Evolutionary conservation across 2,329 filamentous ascomycete genomes (phyloP), one percentile per base, ranked within the genome.

Genomic region (Diaporthe sp.): DNA sequence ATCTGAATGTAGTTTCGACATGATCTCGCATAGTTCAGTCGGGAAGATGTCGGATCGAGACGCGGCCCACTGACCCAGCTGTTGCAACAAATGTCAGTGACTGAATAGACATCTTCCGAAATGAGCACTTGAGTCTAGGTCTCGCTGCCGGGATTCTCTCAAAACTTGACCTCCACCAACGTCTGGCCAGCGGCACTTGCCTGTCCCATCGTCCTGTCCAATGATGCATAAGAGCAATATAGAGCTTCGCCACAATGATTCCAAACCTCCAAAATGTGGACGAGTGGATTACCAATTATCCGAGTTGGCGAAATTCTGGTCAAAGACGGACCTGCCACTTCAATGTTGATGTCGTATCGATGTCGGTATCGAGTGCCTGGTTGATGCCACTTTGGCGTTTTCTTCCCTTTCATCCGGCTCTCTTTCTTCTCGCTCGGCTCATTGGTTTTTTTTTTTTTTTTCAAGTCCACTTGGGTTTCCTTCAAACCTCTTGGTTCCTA

Each of bases 61-160:
- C 4, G 97, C 97, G 25, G 97, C 97, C 97, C 97, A 99, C 92
- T 99, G 97, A 22, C 97, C 97, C 73, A 99, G 91, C 92, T 96
- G 80, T 68, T 53, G 28, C 28, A 20, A 25, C 8, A 25, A 20
- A 6, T n/a, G 51, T 63, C 60, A 76, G 63, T 65, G 15, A 28
- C 39, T 72, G 28, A 31, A 39, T 71, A 75, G 31, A 28, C 12
- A 25, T 53, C 49, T 25, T 49, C 34, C 2, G 61, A 31, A 42
- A 12, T 25, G 25, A n/a, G n/a, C n/a, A n/a, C n/a, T n/a, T n/a
- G n/a, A 55, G 12, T 13, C 6, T 10, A 17, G 22, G 20, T 28
- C 34, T 39, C 17, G 58, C 47, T 42, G 8, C 15, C 47, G 2
- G 47, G 15, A 31, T 22, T 28, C 53, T 39, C 31, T 17, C 25